These are phyloP conservation scores for Fraxinus baroniana DNA, from an alignment of 305 asterid species.

Conservation along the genomic window DNA sequence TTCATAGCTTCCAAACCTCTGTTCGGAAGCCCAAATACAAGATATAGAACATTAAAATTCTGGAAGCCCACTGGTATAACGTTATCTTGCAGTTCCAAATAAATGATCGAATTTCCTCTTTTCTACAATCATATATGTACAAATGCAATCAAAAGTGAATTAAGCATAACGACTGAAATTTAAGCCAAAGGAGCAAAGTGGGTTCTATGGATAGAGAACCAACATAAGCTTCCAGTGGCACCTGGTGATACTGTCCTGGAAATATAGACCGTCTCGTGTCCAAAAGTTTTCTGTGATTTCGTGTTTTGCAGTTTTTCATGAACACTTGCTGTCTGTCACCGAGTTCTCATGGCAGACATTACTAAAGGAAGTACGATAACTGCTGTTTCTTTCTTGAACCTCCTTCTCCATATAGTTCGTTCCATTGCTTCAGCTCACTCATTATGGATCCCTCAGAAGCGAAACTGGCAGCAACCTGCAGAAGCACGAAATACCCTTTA, in stretches of 20 bases:
- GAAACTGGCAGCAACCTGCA: slow-evolving; percentile 94
- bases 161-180: background rate
- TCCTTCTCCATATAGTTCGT: slow-evolving; percentile 90
- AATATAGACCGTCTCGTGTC: slow-evolving; percentile 7
- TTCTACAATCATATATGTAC: slow-evolving; percentile 23
- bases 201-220: background rate
- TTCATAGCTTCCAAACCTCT: slow-evolving; percentile 3
- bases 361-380: slow-evolving; percentile 74
- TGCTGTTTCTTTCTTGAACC: slow-evolving; percentile 90
- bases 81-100: slow-evolving; percentile 11
- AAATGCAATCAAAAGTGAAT: slow-evolving; percentile 14
- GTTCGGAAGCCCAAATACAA: background rate
- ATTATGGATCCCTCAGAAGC: slow-evolving; percentile 91
- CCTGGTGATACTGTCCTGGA: background rate
- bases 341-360: background rate
- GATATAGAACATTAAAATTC: background rate
- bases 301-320: background rate
- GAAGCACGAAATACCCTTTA: background rate
- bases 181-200: background rate
- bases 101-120: slow-evolving; percentile 3
- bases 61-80: background rate
- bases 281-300: slow-evolving; percentile 5
- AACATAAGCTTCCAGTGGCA: background rate
- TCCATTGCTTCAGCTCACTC: slow-evolving; percentile 94
- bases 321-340: background rate